A percentile compares a stretch with the other conserved stretches of the same genome.
Evolutionary conservation across 116 monocot species (phyloP).

Genomic region (Trichopus zeylanicus): DNA sequence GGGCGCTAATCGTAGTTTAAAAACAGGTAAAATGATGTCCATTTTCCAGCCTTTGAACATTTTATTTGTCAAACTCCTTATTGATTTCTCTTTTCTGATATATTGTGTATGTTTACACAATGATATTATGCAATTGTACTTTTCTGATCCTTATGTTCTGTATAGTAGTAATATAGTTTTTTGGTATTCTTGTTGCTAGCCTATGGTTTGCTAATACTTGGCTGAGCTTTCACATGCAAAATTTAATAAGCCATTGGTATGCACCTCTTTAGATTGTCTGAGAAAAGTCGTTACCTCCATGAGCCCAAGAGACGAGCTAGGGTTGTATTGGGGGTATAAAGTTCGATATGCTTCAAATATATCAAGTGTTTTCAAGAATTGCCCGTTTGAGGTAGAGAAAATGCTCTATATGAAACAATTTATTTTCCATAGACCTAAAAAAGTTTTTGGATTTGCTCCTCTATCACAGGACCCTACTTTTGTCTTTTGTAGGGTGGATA

Average conservation of each 20-base stretch:
- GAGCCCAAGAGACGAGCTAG: conserved; percentile 65
- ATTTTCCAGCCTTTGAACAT: too few relatives aligned
- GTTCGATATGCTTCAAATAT: conserved; percentile 85
- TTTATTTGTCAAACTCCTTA: not conserved
- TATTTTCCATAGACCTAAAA: not conserved
- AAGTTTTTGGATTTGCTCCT: not conserved
- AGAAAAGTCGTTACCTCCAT: conserved; percentile 51
- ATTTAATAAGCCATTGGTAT: not conserved
- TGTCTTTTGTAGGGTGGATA: conserved; percentile 55
- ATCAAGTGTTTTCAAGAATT: conserved; percentile 48
- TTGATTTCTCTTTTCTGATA: not conserved
- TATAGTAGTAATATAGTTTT: too few relatives aligned
- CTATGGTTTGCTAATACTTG: too few relatives aligned
- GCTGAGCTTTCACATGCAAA: too few relatives aligned
- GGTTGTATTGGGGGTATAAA: conserved; percentile 84
- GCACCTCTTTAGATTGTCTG: conserved; percentile 25
- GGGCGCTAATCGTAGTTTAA: conserved; percentile 58
- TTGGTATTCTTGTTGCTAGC: too few relatives aligned
- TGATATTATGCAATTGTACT: too few relatives aligned
- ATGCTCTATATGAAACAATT: not conserved
- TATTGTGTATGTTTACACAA: not conserved
- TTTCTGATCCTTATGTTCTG: not conserved
- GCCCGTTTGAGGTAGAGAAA: conserved; percentile 50
- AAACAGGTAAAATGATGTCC: conserved; percentile 43
- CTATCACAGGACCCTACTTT: not conserved